These are phyloP conservation scores for Boletus patriciae DNA, from an alignment of 768 basidiomycete species.

Conservation along the genomic window DNA sequence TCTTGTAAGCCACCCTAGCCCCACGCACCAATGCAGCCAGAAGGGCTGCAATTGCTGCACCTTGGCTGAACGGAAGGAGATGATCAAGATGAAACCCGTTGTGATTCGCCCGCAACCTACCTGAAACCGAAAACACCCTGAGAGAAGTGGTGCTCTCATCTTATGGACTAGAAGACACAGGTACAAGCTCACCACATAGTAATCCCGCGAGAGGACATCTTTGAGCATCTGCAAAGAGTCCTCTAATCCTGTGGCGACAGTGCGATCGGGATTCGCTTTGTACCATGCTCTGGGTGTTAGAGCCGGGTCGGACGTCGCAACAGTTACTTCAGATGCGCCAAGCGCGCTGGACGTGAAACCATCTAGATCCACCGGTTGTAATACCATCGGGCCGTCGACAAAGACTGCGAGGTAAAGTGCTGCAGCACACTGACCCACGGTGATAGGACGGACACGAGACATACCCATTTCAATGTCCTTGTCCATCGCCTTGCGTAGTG, in stretches of 20 bases:
- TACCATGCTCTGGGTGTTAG: constrained; percentile 72
- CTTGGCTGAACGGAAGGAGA: constrained; percentile 52
- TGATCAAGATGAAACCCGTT: background rate
- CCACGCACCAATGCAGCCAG: constrained; percentile 64
- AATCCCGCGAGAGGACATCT: constrained; percentile 56
- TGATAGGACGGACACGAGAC: constrained; percentile 1
- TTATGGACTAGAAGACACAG: background rate
- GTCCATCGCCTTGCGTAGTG: constrained; percentile 66
- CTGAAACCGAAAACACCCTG: constrained; percentile 84
- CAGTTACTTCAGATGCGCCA: constrained; percentile 40
- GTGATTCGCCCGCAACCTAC: constrained; percentile 32
- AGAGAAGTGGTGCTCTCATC: background rate
- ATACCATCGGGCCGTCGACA: constrained; percentile 65
- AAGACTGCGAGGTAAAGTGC: constrained; percentile 51
- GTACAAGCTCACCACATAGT: constrained; percentile 57
- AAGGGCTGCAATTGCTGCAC: constrained; percentile 72
- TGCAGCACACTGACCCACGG: background rate
- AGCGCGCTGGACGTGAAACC: constrained; percentile 28
- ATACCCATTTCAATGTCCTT: constrained; percentile 67
- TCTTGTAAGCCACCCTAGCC: background rate
- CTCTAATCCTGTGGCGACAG: constrained; percentile 53
- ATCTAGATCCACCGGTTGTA: constrained; percentile 64
- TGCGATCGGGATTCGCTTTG: constrained; percentile 53
- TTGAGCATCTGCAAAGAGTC: constrained; percentile 55
- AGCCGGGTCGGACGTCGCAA: constrained; percentile 46